Percentiles rank a stretch among this genome's conserved stretches.
phyloP scores from a whole-genome alignment of 495 filamentous ascomycete species.

The Annulohypoxylon bovei region DNA sequence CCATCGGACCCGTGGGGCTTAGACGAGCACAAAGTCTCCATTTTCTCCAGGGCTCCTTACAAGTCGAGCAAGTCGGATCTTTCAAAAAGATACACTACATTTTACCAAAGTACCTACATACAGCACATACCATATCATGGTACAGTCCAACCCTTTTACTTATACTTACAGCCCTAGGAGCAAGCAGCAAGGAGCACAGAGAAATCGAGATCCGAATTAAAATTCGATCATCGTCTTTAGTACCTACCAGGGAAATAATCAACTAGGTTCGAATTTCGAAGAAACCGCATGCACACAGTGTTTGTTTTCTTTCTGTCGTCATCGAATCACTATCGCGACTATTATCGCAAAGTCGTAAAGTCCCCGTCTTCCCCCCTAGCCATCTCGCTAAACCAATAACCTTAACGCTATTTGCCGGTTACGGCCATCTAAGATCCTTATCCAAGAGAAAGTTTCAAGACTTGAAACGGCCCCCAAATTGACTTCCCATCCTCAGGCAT shows the following conservation, averaged over 20 bases:
- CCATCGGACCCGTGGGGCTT: slow-evolving; percentile 30
- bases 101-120: not conserved
- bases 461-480: slow-evolving; percentile 42
- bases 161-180: slow-evolving; percentile 10
- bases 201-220: slow-evolving; percentile 10
- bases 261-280: not conserved
- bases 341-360: not conserved
- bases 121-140: no score
- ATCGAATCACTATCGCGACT: not conserved
- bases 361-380: not conserved
- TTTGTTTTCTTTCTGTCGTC: slow-evolving; percentile 7
- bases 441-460: slow-evolving; percentile 15
- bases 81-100: slow-evolving; percentile 7
- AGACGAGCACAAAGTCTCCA: slow-evolving; percentile 24
- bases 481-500: slow-evolving; percentile 22
- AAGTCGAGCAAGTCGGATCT: slow-evolving; percentile 2
- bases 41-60: not conserved
- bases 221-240: slow-evolving; percentile 1
- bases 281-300: not conserved
- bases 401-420: not conserved
- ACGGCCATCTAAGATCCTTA: slow-evolving; percentile 14
- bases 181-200: not conserved
- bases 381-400: slow-evolving; percentile 9
- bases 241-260: not conserved
- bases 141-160: no score